A percentile compares a stretch with the other conserved stretches of the same genome.
These are phyloP conservation scores for Ganoderma resinaceum DNA, from an alignment of 1,284 basidiomycete species.

Conservation along the genomic window DNA sequence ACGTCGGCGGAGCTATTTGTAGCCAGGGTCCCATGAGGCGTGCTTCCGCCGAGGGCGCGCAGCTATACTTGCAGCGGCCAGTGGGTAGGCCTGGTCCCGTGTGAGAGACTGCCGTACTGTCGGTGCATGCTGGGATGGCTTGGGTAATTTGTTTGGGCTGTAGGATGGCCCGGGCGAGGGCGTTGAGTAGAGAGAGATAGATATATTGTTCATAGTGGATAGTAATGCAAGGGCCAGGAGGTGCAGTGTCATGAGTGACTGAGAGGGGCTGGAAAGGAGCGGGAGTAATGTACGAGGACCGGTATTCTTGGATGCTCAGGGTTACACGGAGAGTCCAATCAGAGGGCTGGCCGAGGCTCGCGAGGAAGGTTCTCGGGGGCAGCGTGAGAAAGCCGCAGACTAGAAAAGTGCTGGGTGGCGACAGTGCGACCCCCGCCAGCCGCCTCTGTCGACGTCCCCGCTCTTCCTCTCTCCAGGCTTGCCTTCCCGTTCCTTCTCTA, in stretches of 20 bases:
- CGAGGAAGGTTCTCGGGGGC: conserved; percentile 22
- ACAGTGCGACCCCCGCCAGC: background rate
- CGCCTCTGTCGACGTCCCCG: conserved; percentile 17
- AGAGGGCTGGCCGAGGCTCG: background rate
- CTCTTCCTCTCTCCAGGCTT: conserved; percentile 12
- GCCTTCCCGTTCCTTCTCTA: conserved; percentile 14
- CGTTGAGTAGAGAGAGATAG: conserved; percentile 3
- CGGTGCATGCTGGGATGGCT: conserved; percentile 4
- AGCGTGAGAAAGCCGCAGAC: conserved; percentile 22
- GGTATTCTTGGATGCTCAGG: conserved; percentile 4
- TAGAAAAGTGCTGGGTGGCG: conserved; percentile 16
- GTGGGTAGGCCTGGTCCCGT: conserved; percentile 11
- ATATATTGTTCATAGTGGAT: conserved; percentile 9
- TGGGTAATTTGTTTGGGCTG: background rate
- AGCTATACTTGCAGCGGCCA: conserved; percentile 10
- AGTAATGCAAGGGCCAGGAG: background rate
- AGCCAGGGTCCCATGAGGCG: conserved; percentile 22
- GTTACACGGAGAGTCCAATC: conserved; percentile 3
- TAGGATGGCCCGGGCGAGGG: background rate
- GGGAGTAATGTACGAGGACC: background rate
- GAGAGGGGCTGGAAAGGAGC: background rate
- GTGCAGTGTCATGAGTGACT: background rate
- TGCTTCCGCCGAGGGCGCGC: conserved; percentile 15
- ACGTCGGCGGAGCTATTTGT: conserved; percentile 16
- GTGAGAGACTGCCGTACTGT: conserved; percentile 24